These are phyloP conservation scores for Canavalia gladiata DNA, from an alignment of 306 rosid genomes.

Conservation along the genomic window DNA sequence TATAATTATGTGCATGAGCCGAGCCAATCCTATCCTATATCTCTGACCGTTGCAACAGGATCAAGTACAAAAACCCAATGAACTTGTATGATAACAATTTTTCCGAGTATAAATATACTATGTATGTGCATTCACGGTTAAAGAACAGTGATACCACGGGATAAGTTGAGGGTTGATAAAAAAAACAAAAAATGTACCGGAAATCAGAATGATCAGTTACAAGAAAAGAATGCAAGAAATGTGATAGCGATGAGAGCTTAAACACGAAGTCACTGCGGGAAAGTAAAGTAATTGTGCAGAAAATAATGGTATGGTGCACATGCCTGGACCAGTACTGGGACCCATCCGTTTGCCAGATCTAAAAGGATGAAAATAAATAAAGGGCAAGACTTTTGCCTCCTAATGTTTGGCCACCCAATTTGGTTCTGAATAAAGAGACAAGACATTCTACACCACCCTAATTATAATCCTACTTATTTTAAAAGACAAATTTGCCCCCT, in stretches of 20 bases:
- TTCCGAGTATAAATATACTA: slow-evolving; percentile 13
- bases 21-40: neutral
- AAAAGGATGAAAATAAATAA: slow-evolving; percentile 47
- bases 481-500: slow-evolving; percentile 46
- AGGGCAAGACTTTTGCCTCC: slow-evolving; percentile 46
- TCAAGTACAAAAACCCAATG: slow-evolving; percentile 49
- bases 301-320: slow-evolving; percentile 68
- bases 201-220: slow-evolving; percentile 42
- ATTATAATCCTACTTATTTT: slow-evolving; percentile 14
- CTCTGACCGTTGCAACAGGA: slow-evolving; percentile 3
- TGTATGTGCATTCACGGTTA: neutral
- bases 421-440: slow-evolving; percentile 53
- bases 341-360: slow-evolving; percentile 62
- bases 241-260: slow-evolving; percentile 50
- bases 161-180: slow-evolving; percentile 20
- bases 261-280: slow-evolving; percentile 51
- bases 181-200: neutral
- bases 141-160: slow-evolving; percentile 19
- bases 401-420: slow-evolving; percentile 34
- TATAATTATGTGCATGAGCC: neutral
- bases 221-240: slow-evolving; percentile 47
- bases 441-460: slow-evolving; percentile 31
- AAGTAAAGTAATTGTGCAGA: slow-evolving; percentile 46
- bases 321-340: slow-evolving; percentile 67
- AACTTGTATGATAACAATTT: slow-evolving; percentile 7